Evolutionary conservation across 257 asterid species (phyloP).

Genomic region (Fraxinus anomala): DNA sequence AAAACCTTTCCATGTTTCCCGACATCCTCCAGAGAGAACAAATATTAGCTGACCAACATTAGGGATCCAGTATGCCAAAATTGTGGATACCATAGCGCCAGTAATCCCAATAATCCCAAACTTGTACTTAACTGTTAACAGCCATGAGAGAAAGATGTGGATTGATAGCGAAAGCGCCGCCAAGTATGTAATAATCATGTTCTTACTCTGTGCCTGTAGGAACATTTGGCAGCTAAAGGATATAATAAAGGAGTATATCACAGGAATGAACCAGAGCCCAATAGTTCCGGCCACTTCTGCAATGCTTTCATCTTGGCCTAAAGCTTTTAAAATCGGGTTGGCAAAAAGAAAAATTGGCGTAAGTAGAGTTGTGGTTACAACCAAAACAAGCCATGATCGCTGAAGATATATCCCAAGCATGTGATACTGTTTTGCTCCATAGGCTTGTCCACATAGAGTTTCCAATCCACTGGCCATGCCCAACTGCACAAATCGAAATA

Average conservation of each 20-base stretch:
- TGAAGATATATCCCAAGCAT: slow-evolving; percentile 86
- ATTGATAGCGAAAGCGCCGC: slow-evolving; percentile 50
- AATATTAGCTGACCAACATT: slow-evolving; percentile 59
- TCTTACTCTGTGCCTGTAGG: slow-evolving; percentile 81
- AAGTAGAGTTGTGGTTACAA: slow-evolving; percentile 37
- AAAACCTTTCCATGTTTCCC: slow-evolving; percentile 75
- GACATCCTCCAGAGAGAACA: slow-evolving; percentile 60
- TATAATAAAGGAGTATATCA: slow-evolving; percentile 49
- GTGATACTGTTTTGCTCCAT: slow-evolving; percentile 71
- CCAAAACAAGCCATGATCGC: slow-evolving; percentile 68
- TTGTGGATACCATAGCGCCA: slow-evolving; percentile 67
- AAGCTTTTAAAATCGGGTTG: slow-evolving; percentile 51
- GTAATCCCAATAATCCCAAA: slow-evolving; percentile 56
- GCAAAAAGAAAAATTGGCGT: slow-evolving; percentile 55
- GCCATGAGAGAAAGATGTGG: slow-evolving; percentile 65
- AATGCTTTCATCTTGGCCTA: slow-evolving; percentile 62
- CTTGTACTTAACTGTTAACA: slow-evolving; percentile 48
- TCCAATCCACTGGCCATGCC: slow-evolving; percentile 84
- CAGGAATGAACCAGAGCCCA: slow-evolving; percentile 59
- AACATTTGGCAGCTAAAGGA: slow-evolving; percentile 78
- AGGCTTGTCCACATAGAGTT: slow-evolving; percentile 83
- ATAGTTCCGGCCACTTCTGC: slow-evolving; percentile 52
- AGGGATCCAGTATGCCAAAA: slow-evolving; percentile 72
- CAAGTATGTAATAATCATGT: slow-evolving; percentile 61
- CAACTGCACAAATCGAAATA: slow-evolving; percentile 39